Base-by-base conservation (phyloP, 306 rosid species). In the Mimosa pudica region DNA sequence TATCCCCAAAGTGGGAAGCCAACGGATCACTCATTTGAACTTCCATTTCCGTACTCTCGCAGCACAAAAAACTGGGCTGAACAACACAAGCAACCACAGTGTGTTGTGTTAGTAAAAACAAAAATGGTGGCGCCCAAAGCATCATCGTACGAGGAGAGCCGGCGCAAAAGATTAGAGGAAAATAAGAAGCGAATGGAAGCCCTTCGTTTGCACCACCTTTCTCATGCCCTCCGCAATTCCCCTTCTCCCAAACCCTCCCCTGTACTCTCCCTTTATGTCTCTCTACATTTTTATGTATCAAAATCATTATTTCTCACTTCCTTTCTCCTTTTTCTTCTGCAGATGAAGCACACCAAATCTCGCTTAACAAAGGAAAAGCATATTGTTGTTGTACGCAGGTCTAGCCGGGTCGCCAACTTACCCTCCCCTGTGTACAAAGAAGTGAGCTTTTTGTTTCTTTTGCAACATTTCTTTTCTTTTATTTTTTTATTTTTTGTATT, bases 111-210 rank as follows among this genome's bases (percentile, higher is more conserved):
- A 2, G 17, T 10, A 46, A 11, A 46, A 46, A 51, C 12, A 14
- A 80, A 78, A 38, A 84, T 88, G 88, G 88, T 76, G 48, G 14
- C 54, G 38, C 77, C 86, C 1, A 82, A 85, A 71, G 75, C 69
- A 17, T 86, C 89, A 17, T 86, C 89, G 5, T 93, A 89, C 75
- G 96, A 93, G 67, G 97, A 93, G 70, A 75, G 70, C 60, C 93
- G 92, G 2, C 89, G 88, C 9, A 80, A 88, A 71, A 86, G 94
- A 65, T 0, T 94, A 81, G 98, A 94, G 73, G 97, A 90, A 64
- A 94, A 92, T 85, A 81, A 60, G 73, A 90, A 84, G 86, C 83
- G 96, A 73, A 86, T 90, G 88, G 97, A 90, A 54, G 97, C 94
- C 42, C 93, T 94, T 60, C 90, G 86, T 74, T 89, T 94, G 7